Evolutionary conservation across 257 asterid genomes (phyloP).

Genomic region (Prunella vulgaris): DNA sequence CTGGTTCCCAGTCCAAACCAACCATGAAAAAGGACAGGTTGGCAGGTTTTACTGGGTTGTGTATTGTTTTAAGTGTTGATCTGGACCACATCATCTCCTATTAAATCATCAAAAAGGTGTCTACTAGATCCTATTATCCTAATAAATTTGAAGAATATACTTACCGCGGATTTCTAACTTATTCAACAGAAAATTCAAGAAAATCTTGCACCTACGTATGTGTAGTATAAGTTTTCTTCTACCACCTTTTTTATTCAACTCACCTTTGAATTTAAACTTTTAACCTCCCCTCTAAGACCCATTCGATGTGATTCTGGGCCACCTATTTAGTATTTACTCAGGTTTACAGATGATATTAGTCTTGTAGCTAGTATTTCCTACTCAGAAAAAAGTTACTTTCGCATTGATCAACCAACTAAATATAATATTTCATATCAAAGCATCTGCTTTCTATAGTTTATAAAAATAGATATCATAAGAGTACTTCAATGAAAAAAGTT

Average conservation of each 20-base stretch:
- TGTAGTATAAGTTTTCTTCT: not conserved
- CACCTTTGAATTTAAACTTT: not conserved
- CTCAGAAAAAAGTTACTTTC: not conserved
- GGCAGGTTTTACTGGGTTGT: not conserved
- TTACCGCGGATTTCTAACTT: not conserved
- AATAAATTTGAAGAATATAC: no score
- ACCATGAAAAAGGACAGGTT: not conserved
- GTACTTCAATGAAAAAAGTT: not conserved
- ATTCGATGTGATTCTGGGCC: not conserved
- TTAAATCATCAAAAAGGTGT: not conserved
- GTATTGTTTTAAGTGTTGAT: no score
- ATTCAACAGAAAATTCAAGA: not conserved
- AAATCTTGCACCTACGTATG: not conserved
- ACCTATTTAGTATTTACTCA: not conserved
- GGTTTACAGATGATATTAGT: not conserved
- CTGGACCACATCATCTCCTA: not conserved
- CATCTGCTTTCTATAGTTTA: not conserved
- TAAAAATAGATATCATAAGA: not conserved
- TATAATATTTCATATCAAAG: not conserved
- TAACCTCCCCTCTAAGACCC: not conserved
- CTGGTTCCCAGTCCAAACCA: not conserved
- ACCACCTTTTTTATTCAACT: not conserved
- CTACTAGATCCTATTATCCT: not conserved
- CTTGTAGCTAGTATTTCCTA: not conserved
- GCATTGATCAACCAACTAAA: not conserved